Base-by-base conservation (phyloP, 805 yeast species). In the Cyberlindnera mrakii region DNA sequence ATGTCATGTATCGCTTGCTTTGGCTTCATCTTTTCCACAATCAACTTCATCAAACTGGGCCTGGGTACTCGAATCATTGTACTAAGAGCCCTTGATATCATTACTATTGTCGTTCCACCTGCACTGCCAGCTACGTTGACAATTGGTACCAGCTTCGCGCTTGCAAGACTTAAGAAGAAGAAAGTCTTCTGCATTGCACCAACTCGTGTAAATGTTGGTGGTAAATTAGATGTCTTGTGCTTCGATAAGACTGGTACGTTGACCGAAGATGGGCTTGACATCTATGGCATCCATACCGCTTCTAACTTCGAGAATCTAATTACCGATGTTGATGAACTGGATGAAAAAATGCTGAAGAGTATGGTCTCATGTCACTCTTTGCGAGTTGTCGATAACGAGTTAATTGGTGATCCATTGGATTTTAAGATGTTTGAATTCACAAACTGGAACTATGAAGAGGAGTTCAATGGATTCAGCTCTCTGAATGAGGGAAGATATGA, bases 191-290 rank as follows among this genome's bases (percentile, higher is more conserved):
- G 99, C 62, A 91, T 91, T 43, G 80, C 96, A 2, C 99, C 99
- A 3, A 86, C 93, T 2, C 75, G 96, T 47, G 93, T 95, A 37
- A 93, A 93, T 58, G 82, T 93, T n/a, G 96, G 96, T 30, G 99
- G 99, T 9, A 89, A 93, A 54, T 60, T 93, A 20, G 97, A 91
- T 58, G 78, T 86, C 4, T 71, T 88, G 58, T 89, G 96, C 56
- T 93, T 93, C 63, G 99, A 93, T 66, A 93, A 93, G 59, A 93
- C 99, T 0, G 99, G 99, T 3, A 93, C 99, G 0, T 68, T 93
- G 49, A 93, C 99, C 0, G 98, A 93, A 57, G 99, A 93, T 60
- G 98, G 98, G 0, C 70, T 93, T 31, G 98, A 91, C 60, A 86
- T 93, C 3, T 70, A 89, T 55, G 85, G 86, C 7, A 71, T 79